A percentile compares a stretch with the other conserved stretches of the same genome.
These are phyloP conservation scores for Boletus semigastroideus DNA, from an alignment of 1,284 basidiomycete species.

Conservation along the genomic window DNA sequence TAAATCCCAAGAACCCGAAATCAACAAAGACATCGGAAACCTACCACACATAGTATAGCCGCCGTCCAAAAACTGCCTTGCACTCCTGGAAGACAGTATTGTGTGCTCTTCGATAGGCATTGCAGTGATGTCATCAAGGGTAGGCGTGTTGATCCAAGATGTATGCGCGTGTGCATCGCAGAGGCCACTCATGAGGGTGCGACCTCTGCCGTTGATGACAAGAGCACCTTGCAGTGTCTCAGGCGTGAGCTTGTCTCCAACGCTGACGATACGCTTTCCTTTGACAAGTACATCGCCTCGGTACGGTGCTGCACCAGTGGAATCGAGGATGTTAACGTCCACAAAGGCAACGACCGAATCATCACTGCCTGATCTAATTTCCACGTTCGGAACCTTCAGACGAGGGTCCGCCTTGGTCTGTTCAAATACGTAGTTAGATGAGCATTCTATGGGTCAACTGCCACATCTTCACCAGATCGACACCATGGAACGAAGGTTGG, in stretches of 20 bases:
- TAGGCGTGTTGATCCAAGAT: conserved; percentile 27
- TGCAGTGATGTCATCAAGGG: conserved; percentile 26
- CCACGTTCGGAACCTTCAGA: conserved; percentile 26
- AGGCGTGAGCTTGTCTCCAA: conserved; percentile 20
- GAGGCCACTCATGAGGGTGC: conserved; percentile 32
- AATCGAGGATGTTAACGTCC: conserved; percentile 36
- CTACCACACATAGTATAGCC: conserved; percentile 35
- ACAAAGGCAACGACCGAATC: conserved; percentile 27
- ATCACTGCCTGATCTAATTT: conserved; percentile 24
- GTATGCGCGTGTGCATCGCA: conserved; percentile 32
- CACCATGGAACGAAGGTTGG: conserved; percentile 23
- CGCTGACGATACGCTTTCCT: conserved; percentile 31
- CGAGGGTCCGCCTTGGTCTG: conserved; percentile 25
- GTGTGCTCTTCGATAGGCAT: conserved; percentile 31
- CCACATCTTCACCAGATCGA: conserved; percentile 20
- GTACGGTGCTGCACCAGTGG: conserved; percentile 31
- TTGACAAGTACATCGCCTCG: conserved; percentile 33
- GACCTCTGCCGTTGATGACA: conserved; percentile 27
- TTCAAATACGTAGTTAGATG: neutral
- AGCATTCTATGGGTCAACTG: neutral
- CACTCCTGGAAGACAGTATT: conserved; percentile 25
- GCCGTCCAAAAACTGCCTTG: conserved; percentile 30
- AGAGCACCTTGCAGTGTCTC: conserved; percentile 18
- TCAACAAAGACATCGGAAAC: conserved; percentile 1
- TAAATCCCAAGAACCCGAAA: neutral